Percentiles rank a stretch among this genome's conserved stretches.
These are phyloP conservation scores for Ganoderma lucidum DNA, from an alignment of 1,284 basidiomycete genomes.

Conservation along the genomic window DNA sequence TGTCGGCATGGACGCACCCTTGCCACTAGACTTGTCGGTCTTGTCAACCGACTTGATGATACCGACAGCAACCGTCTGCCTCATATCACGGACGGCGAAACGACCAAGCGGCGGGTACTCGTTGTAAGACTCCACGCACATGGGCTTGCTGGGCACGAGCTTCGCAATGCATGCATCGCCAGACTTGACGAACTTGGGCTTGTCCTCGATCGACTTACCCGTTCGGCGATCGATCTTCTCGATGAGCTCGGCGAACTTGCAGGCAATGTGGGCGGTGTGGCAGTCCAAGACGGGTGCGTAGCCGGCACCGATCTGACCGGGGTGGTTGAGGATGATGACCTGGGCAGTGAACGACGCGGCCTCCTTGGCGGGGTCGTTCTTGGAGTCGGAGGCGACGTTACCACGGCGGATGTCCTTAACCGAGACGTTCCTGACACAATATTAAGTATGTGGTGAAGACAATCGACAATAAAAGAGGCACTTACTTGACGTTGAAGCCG, in stretches of 20 bases:
- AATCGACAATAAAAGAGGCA: constrained; percentile 17
- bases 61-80: constrained; percentile 97
- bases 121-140: constrained; percentile 98
- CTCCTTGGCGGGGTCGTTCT: constrained; percentile 99
- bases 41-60: constrained; percentile 97
- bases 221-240: constrained; percentile 99
- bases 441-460: constrained; percentile 21
- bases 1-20: constrained; percentile 62
- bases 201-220: constrained; percentile 89
- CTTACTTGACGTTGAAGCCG: constrained; percentile 96
- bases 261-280: constrained; percentile 99
- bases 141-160: constrained; percentile 96
- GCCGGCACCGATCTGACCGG: constrained; percentile 98
- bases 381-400: constrained; percentile 99
- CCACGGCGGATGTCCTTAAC: constrained; percentile 99
- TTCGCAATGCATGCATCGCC: constrained; percentile 98
- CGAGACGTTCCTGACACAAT: constrained; percentile 90
- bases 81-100: constrained; percentile 98
- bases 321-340: constrained; percentile 99
- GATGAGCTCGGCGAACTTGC: constrained; percentile 98
- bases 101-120: constrained; percentile 99
- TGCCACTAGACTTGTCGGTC: constrained; percentile 86
- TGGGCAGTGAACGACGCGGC: constrained; percentile 99
- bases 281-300: constrained; percentile 99
- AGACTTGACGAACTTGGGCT: constrained; percentile 98